Evolutionary conservation across 208 protist species (phyloP), one percentile per base, ranked within the genome.

Genomic region (Leishmania amazonensis): DNA sequence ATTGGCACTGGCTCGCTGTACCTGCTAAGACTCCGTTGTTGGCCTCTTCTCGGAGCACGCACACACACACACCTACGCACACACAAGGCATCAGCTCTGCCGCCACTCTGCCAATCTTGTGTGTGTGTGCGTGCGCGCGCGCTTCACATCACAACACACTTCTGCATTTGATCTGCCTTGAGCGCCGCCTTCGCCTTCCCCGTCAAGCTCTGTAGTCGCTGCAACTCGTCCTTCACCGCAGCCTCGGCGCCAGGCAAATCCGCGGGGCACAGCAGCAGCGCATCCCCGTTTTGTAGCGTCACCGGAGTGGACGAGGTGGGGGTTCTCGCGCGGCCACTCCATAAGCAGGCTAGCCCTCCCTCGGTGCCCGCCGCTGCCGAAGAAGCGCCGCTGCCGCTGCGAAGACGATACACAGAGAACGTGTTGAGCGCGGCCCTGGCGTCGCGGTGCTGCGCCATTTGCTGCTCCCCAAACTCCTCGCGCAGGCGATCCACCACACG

Each of bases 71-170:
- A 74, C 31, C 31, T 35, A 35, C 42, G 49, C 19, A n/a, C 38
- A 72, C 2, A 28, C n/a, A 28, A 24, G 42, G 4, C 24, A 51
- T 35, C 45, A 9, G n/a, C 28, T 38, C 28, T 31, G 42, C 17
- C 3, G 9, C 45, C 19, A 54, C 8, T 53, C 3, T 21, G 5
- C 49, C n/a, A 42, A 4, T 24, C 24, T 2, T 54, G 42, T 38
- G 45, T 49, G 28, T 68, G 54, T 57, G 21, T 45, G 54, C 53
- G 72, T 79, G 64, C 57, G 70, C 42, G 31, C 80, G n/a, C 70
- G 35, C 53, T 35, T 78, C 58, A 95, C 93, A 95, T 94, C 6
- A 94, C 68, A 19, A 42, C 49, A 76, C 93, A 95, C 83, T 89
- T 87, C 80, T 91, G 91, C 85, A 93, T 86, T 84, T 88, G 88